phyloP scores from a whole-genome alignment of 176 grass and related monocot species.

The Carex scoparia region DNA sequence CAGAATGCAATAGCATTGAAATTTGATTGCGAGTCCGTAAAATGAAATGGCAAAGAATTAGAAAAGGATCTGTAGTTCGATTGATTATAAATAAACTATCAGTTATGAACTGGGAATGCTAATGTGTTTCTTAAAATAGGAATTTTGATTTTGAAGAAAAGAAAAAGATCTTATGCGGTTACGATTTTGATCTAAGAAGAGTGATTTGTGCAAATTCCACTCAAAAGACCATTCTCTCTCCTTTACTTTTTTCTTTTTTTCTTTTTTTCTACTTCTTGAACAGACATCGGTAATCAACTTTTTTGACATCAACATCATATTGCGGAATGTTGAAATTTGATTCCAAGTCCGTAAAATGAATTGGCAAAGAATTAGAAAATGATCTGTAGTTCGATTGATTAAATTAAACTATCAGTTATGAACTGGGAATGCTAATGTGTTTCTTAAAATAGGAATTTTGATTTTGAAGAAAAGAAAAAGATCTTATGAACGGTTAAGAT shows the following conservation, averaged over 20 bases:
- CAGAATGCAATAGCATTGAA: not conserved
- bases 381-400: not conserved
- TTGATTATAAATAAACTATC: not conserved
- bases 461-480: not conserved
- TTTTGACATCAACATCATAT: not conserved
- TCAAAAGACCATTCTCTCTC: not conserved
- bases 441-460: not conserved
- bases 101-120: not conserved
- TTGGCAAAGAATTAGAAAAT: not conserved
- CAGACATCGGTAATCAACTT: not conserved
- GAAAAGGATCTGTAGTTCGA: not conserved
- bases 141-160: slow-evolving; percentile 1
- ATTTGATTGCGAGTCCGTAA: not conserved
- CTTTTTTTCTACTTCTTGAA: not conserved
- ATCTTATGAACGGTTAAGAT: not conserved
- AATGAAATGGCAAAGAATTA: not conserved
- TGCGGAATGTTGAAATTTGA: not conserved
- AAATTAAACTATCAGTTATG: not conserved
- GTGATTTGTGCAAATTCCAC: not conserved
- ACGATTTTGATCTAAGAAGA: not conserved
- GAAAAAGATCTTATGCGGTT: not conserved
- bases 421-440: not conserved
- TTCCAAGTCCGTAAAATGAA: not conserved
- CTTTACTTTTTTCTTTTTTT: not conserved
- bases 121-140: not conserved